Conservation (phyloP, 2,329 filamentous ascomycete species). For the Hypoxylon sp. region DNA sequence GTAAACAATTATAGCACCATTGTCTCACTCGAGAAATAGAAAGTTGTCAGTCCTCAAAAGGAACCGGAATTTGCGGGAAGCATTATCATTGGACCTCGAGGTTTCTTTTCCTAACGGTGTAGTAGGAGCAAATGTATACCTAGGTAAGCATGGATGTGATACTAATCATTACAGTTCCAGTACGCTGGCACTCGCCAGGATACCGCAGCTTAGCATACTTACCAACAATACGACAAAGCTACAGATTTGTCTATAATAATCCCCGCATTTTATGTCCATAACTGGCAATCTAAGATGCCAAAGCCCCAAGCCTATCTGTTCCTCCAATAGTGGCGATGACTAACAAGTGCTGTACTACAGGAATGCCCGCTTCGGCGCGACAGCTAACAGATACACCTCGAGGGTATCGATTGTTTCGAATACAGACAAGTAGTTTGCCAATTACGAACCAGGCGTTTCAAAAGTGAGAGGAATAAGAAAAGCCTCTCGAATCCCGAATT, state of each 20-base stretch:
- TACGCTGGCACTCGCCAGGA: conserved; percentile 19
- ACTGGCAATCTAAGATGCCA: neutral
- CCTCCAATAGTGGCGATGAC: neutral
- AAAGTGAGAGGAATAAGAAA: neutral
- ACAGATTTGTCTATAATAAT: conserved; percentile 1
- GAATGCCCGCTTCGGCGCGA: neutral
- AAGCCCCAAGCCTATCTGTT: neutral
- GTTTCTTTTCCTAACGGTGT: conserved; percentile 27
- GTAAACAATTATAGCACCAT: conserved; percentile 22
- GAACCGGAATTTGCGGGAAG: conserved; percentile 10
- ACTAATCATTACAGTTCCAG: conserved; percentile 16
- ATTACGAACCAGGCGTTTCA: conserved; percentile 2
- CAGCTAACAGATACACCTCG: conserved; percentile 5
- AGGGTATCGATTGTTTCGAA: neutral
- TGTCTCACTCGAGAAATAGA: conserved; percentile 13
- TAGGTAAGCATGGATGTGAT: conserved; percentile 5
- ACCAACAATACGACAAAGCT: conserved; percentile 4
- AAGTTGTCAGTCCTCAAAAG: conserved; percentile 12
- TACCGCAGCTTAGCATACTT: conserved; percentile 1
- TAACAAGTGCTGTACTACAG: conserved; percentile 8
- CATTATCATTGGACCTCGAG: conserved; percentile 9
- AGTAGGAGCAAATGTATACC: conserved; percentile 9
- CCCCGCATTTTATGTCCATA: conserved; percentile 20
- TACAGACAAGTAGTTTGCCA: neutral
- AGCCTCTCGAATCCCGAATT: neutral